phyloP scores from a whole-genome alignment of 768 basidiomycete genomes.

The Macrolepiota fuliginosa region DNA sequence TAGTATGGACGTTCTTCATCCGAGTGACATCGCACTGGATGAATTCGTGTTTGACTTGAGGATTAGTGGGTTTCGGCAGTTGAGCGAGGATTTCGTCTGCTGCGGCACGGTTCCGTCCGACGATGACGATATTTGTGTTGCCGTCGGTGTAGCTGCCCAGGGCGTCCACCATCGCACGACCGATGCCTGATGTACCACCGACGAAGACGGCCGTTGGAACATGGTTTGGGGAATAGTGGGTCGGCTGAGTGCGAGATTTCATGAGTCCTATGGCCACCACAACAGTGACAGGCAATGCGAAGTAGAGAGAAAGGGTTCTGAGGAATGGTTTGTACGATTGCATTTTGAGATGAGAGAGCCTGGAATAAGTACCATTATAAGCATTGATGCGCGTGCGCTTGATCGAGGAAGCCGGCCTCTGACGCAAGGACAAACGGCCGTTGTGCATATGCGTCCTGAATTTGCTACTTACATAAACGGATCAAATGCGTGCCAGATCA shows the following conservation, averaged over 20 bases:
- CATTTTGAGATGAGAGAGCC: neutral
- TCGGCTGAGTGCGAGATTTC: neutral
- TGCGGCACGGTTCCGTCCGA: constrained; percentile 47
- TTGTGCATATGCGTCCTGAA: neutral
- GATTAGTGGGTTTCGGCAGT: constrained; percentile 30
- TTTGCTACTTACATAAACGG: too few species aligned
- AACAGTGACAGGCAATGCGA: neutral
- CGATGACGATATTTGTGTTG: constrained; percentile 44
- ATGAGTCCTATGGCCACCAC: neutral
- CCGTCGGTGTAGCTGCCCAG: constrained; percentile 43
- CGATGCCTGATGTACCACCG: constrained; percentile 42
- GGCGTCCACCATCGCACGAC: constrained; percentile 39
- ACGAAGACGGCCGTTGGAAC: constrained; percentile 34
- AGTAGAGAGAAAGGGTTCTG: neutral
- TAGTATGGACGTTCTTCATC: constrained; percentile 39
- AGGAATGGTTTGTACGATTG: neutral
- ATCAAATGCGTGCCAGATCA: neutral
- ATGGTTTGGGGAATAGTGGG: constrained; percentile 10
- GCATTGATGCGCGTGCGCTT: neutral
- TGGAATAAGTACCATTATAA: neutral
- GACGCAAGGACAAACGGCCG: neutral
- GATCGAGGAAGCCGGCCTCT: neutral
- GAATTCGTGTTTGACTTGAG: constrained; percentile 32
- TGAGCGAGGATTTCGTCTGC: constrained; percentile 38
- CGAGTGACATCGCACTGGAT: constrained; percentile 43